These are phyloP conservation scores for Hymenoscyphus scutula DNA, from an alignment of 2,329 filamentous ascomycete species.

Conservation along the genomic window DNA sequence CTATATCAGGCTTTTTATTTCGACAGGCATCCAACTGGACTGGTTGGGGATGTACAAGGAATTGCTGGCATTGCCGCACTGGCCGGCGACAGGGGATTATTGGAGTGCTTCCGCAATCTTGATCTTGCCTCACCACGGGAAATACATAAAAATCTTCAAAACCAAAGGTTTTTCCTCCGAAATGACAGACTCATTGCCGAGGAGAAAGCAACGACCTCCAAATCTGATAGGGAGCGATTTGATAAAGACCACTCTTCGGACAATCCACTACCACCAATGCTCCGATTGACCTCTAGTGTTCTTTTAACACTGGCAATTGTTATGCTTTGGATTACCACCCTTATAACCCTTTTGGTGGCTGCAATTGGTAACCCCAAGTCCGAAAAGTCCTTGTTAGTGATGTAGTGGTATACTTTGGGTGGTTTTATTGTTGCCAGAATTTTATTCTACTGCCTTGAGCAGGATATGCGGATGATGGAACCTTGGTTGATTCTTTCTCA, in stretches of 20 bases:
- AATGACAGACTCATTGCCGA: conserved; percentile 70
- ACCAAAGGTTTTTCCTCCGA: conserved; percentile 66
- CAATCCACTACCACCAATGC: conserved; percentile 68
- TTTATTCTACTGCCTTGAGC: conserved; percentile 68
- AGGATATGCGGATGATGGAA: conserved; percentile 69
- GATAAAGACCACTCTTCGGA: conserved; percentile 48
- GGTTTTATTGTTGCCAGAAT: conserved; percentile 64
- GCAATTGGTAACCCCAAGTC: too few species aligned
- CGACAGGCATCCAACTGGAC: conserved; percentile 58
- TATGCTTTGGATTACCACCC: too few species aligned
- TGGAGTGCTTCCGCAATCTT: conserved; percentile 71
- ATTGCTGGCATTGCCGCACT: conserved; percentile 73
- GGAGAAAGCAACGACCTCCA: conserved; percentile 45
- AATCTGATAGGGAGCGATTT: conserved; percentile 46
- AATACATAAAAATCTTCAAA: conserved; percentile 66
- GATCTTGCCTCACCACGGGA: conserved; percentile 64
- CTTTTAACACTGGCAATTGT: conserved; percentile 51
- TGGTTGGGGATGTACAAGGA: conserved; percentile 66
- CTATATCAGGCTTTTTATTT: not conserved
- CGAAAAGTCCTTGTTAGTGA: too few species aligned
- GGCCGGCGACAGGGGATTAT: conserved; percentile 69
- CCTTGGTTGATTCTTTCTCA: conserved; percentile 69
- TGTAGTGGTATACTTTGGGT: conserved; percentile 19
- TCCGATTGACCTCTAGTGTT: conserved; percentile 57
- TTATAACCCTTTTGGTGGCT: too few species aligned